A percentile compares a stretch with the other conserved stretches of the same genome.
Evolutionary conservation across 805 yeast genomes (phyloP).

Genomic region (Candida ortonii): DNA sequence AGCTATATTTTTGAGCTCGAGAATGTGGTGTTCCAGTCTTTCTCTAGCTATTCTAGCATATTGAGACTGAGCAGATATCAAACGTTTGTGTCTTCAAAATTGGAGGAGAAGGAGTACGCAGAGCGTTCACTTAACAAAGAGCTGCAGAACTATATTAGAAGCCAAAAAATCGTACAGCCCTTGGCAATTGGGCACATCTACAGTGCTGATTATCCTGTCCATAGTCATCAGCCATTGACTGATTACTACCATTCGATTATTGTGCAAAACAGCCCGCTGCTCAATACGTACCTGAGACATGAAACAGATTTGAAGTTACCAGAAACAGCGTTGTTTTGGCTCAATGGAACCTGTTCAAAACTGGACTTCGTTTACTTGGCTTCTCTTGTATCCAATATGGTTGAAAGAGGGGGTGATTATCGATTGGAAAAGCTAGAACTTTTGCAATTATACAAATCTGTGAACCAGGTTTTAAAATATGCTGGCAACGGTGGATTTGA

Average conservation of each 20-base stretch:
- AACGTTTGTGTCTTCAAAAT: constrained; percentile 17
- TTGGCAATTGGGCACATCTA: constrained; percentile 27
- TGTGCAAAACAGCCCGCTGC: constrained; percentile 22
- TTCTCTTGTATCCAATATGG: constrained; percentile 18
- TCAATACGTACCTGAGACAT: constrained; percentile 5
- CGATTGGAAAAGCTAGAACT: constrained; percentile 21
- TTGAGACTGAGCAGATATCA: constrained; percentile 22
- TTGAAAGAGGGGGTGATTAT: constrained; percentile 25
- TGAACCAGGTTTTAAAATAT: constrained; percentile 25
- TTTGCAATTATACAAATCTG: constrained; percentile 26
- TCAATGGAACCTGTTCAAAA: constrained; percentile 13
- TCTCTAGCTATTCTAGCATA: constrained; percentile 21
- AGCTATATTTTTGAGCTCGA: constrained; percentile 24
- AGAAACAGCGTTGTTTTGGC: constrained; percentile 9
- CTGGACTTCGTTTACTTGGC: constrained; percentile 26
- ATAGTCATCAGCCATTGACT: constrained; percentile 17
- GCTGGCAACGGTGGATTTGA: constrained; percentile 12
- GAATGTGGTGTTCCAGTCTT: constrained; percentile 23
- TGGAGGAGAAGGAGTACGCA: constrained; percentile 24
- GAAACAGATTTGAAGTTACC: constrained; percentile 1
- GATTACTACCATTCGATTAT: constrained; percentile 22
- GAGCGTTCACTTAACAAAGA: constrained; percentile 17
- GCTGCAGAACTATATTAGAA: constrained; percentile 23
- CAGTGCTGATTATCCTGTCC: constrained; percentile 15
- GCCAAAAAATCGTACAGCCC: constrained; percentile 27